Evolutionary conservation across 176 grass and related monocot genomes (phyloP), one percentile per base, ranked within the genome.

Genomic region (Aegilops bicornis): DNA sequence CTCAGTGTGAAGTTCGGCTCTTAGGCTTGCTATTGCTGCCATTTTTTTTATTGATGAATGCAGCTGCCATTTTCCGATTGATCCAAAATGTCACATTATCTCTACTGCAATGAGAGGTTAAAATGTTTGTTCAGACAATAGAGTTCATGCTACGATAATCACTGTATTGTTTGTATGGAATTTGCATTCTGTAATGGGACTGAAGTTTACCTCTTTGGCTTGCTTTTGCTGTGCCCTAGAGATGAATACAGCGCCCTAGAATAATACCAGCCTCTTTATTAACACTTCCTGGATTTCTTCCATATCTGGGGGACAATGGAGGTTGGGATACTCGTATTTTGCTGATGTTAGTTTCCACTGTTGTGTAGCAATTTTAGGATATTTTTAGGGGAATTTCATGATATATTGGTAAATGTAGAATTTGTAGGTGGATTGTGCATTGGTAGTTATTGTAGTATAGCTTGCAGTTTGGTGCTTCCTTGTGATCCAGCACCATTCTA

Each of bases 121-220:
- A 47, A 47, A 15, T 71, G 37, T n/a, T 22, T 70, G 19, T 12
- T 47, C 43, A 14, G 43, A 47, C 43, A 47, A 47, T 47, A 47
- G 22, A 47, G 12, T 73, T 14, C 6, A 74, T 27, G 14, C 2
- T 9, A 45, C 8, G 71, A 47, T 27, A 16, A 8, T 4, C 67
- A 8, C 16, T 19, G 19, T 36, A 36, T 36, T 70, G 19, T 4
- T 70, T 76, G 23, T 29, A 16, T 50, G 30, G 1, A 76, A 11
- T 76, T 52, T 31, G 45, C 16, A 54, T 19, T 54, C 1, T 76
- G 4, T 8, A 54, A 54, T 32, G 88, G 94, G 92, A 80, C 94
- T 94, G 88, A 37, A 92, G 92, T 94, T 97, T 94, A 89, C 30
- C 95, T 97, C 90, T 86, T 84, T 82, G 88, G 95, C 90, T 92